phyloP scores from a whole-genome alignment of 2,329 filamentous ascomycete genomes.

The Talaromyces albobiverticillius region DNA sequence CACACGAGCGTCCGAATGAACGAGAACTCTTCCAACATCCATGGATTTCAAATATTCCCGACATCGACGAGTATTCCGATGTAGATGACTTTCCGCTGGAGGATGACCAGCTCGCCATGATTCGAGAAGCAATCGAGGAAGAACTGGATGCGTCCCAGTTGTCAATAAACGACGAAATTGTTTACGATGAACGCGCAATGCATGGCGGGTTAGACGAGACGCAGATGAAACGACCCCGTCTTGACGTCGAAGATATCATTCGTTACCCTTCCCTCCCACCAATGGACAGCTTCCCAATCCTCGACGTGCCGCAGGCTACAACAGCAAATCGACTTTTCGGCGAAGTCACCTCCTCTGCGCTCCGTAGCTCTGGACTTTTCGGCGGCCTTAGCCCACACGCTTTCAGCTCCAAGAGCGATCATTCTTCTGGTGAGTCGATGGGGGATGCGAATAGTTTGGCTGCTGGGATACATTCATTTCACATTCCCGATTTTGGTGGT shows the following conservation, averaged over 20 bases:
- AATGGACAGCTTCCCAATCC: slow-evolving; percentile 32
- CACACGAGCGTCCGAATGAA: slow-evolving; percentile 72
- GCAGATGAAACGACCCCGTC: slow-evolving; percentile 34
- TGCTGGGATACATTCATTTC: slow-evolving; percentile 37
- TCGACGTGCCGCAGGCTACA: slow-evolving; percentile 22
- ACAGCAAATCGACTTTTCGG: slow-evolving; percentile 55
- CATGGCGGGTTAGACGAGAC: slow-evolving; percentile 18
- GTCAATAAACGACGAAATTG: slow-evolving; percentile 55
- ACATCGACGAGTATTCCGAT: slow-evolving; percentile 63
- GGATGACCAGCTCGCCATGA: slow-evolving; percentile 31
- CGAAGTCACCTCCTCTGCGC: slow-evolving; percentile 56
- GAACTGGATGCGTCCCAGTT: slow-evolving; percentile 59
- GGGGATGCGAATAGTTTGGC: slow-evolving; percentile 29
- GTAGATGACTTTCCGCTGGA: slow-evolving; percentile 56
- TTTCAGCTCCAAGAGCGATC: slow-evolving; percentile 37
- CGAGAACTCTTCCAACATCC: slow-evolving; percentile 65
- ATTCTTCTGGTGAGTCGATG: slow-evolving; percentile 41
- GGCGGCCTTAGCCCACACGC: slow-evolving; percentile 27
- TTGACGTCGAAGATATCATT: slow-evolving; percentile 29
- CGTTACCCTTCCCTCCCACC: slow-evolving; percentile 43
- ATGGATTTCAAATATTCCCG: slow-evolving; percentile 64
- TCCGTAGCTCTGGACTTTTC: slow-evolving; percentile 53
- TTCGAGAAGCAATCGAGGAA: slow-evolving; percentile 38
- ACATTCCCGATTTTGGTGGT: slow-evolving; percentile 31
- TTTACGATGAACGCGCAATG: slow-evolving; percentile 26